Percentiles rank a stretch among this genome's conserved stretches.
These are phyloP conservation scores for Durusdinium trenchii DNA, from an alignment of 73 alveolate genomes.

Conservation along the genomic window DNA sequence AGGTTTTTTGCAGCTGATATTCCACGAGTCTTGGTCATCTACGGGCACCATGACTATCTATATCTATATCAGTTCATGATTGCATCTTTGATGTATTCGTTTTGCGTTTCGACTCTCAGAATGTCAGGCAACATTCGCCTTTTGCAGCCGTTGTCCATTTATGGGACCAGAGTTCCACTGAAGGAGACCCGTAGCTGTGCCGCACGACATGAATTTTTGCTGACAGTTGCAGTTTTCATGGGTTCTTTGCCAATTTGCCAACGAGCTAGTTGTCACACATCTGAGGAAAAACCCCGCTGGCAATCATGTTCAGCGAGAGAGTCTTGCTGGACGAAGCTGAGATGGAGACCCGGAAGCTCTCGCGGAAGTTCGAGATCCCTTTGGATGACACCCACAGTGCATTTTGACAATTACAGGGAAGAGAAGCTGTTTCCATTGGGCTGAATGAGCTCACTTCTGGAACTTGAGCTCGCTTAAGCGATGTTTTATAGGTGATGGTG, in stretches of 20 bases:
- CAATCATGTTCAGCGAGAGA: slow-evolving; percentile 62
- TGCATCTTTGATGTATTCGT: not conserved
- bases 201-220: no score
- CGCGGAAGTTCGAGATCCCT: slow-evolving; percentile 60
- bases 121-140: slow-evolving; percentile 76
- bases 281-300: slow-evolving; percentile 28
- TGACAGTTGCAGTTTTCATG: not conserved
- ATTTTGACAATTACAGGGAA: no score
- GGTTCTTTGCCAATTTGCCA: not conserved
- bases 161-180: not conserved
- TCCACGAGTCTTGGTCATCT: slow-evolving; percentile 65
- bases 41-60: not conserved
- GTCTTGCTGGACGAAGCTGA: slow-evolving; percentile 49
- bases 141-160: slow-evolving; percentile 68
- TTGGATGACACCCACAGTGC: slow-evolving; percentile 54
- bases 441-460: no score
- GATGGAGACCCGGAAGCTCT: slow-evolving; percentile 74
- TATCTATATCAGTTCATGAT: not conserved
- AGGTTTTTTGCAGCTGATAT: slow-evolving; percentile 55
- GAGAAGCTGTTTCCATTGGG: no score
- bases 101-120: not conserved
- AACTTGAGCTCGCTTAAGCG: no score
- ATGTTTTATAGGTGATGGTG: no score
- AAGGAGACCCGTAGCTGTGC: no score
- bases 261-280: not conserved